These are phyloP conservation scores for Oryza meridionalis DNA, from an alignment of 176 grass and related monocot species.

Conservation along the genomic window DNA sequence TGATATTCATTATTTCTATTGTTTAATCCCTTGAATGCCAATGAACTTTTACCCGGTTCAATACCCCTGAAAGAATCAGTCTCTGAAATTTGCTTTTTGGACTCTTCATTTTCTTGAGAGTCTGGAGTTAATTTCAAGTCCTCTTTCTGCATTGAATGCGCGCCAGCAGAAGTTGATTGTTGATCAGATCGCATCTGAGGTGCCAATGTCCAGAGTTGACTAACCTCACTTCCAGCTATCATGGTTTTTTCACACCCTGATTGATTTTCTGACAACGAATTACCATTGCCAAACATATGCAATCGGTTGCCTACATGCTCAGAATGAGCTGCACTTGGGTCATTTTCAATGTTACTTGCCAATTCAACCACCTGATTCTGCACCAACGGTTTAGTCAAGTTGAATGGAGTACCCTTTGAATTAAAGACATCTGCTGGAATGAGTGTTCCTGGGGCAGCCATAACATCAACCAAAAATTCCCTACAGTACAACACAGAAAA, in stretches of 20 bases:
- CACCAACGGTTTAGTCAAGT: constrained; percentile 43
- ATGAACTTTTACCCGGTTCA: constrained; percentile 42
- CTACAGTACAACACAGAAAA: constrained; percentile 41
- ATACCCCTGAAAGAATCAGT: constrained; percentile 61
- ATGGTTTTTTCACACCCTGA: constrained; percentile 40
- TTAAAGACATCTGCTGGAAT: constrained; percentile 83
- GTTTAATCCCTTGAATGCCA: constrained; percentile 39
- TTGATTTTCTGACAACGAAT: constrained; percentile 47
- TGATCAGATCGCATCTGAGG: constrained; percentile 52
- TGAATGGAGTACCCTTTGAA: constrained; percentile 66
- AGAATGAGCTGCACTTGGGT: constrained; percentile 37
- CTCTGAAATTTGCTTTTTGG: constrained; percentile 66
- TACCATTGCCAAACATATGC: constrained; percentile 34
- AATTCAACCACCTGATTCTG: constrained; percentile 30
- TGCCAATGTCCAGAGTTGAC: constrained; percentile 42
- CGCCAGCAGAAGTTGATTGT: constrained; percentile 45
- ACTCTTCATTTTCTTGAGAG: constrained; percentile 54
- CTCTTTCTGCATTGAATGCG: constrained; percentile 64
- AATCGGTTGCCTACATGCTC: constrained; percentile 33
- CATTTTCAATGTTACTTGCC: constrained; percentile 42
- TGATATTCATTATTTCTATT: constrained; percentile 60
- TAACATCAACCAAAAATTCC: constrained; percentile 96
- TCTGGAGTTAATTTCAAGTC: constrained; percentile 41
- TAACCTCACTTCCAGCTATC: constrained; percentile 45
- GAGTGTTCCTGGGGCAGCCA: constrained; percentile 88